phyloP scores from a whole-genome alignment of 2,329 filamentous ascomycete genomes.

The Lachnellula subtilissima region DNA sequence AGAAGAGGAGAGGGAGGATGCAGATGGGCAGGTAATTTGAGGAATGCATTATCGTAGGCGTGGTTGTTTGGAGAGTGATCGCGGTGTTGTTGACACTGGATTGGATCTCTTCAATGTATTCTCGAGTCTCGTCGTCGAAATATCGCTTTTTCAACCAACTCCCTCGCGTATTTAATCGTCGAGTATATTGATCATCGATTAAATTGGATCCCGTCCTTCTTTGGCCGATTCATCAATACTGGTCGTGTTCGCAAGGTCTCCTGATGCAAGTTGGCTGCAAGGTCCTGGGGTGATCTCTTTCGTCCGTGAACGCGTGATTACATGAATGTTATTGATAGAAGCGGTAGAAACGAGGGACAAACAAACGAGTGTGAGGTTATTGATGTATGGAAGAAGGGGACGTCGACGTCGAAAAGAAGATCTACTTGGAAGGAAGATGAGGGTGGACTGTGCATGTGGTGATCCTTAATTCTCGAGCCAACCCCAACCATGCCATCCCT shows the following conservation, averaged over 20 bases:
- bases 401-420: background rate
- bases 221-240: background rate
- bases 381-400: background rate
- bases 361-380: background rate
- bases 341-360: background rate
- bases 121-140: background rate
- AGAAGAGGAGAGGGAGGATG: conserved; percentile 2
- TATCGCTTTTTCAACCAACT: background rate
- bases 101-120: background rate
- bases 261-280: background rate
- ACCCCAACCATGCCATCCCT: too few relatives aligned
- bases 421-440: too few relatives aligned
- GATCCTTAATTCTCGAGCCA: too few relatives aligned
- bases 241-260: too few relatives aligned
- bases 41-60: background rate
- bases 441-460: too few relatives aligned
- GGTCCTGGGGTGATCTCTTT: background rate
- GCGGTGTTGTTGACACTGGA: background rate
- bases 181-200: background rate
- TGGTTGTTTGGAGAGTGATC: background rate
- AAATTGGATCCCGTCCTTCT: background rate
- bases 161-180: background rate
- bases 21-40: background rate
- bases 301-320: background rate
- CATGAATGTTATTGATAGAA: background rate